Conservation (phyloP, 306 rosid genomes). For the Alnus glutinosa region DNA sequence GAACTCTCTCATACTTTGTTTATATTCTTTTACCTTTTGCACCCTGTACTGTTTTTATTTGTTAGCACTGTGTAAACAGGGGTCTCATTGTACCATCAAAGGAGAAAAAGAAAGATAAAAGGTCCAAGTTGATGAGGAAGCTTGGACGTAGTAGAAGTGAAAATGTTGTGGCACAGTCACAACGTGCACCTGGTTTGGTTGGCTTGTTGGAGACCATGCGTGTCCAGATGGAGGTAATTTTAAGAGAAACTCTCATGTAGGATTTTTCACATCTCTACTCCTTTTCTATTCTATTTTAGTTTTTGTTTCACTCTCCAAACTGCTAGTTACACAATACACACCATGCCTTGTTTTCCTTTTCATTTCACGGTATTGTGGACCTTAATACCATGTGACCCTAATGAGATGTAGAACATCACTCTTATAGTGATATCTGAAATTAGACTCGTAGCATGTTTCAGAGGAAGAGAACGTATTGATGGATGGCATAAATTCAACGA, state of each 20-base stretch:
- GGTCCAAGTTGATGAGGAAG: slow-evolving; percentile 78
- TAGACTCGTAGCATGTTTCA: not conserved
- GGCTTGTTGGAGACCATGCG: slow-evolving; percentile 96
- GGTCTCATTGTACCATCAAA: slow-evolving; percentile 94
- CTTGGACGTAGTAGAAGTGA: slow-evolving; percentile 97
- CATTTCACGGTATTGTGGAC: not conserved
- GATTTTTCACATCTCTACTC: not conserved
- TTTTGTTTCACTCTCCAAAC: not conserved
- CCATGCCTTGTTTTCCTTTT: not conserved
- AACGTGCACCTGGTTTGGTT: slow-evolving; percentile 80
- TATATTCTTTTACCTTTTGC: not conserved
- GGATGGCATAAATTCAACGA: not conserved
- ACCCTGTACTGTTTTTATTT: slow-evolving; percentile 6
- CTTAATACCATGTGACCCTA: not conserved
- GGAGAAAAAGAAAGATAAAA: slow-evolving; percentile 94
- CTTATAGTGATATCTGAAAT: not conserved
- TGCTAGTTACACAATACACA: not conserved
- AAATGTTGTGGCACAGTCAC: slow-evolving; percentile 70
- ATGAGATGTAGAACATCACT: not conserved
- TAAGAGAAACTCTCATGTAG: slow-evolving; percentile 1
- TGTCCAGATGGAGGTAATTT: slow-evolving; percentile 92
- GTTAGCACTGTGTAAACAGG: slow-evolving; percentile 41
- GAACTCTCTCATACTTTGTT: not conserved
- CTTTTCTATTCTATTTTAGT: not conserved
- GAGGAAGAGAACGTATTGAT: not conserved